phyloP scores from a whole-genome alignment of 495 filamentous ascomycete species.

The Terfezia boudieri region DNA sequence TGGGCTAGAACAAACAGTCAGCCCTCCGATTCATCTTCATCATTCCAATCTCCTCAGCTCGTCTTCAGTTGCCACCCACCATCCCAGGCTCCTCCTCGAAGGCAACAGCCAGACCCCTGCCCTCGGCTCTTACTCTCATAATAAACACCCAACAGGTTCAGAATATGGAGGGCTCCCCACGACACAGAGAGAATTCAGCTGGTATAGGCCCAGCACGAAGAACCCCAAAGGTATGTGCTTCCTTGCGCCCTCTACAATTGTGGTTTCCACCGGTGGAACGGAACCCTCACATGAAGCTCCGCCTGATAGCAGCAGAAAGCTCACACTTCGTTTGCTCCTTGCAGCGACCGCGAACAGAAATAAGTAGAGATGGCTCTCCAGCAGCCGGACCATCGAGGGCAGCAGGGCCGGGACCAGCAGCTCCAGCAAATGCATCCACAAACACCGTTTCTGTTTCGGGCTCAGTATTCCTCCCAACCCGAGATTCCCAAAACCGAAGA shows the following conservation, averaged over 20 bases:
- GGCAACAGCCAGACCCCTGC: too few relatives aligned
- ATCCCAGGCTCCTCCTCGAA: too few relatives aligned
- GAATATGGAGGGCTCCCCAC: neutral
- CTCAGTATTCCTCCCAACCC: neutral
- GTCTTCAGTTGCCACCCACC: too few relatives aligned
- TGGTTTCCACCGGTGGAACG: too few relatives aligned
- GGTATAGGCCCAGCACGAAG: neutral
- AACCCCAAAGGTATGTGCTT: neutral
- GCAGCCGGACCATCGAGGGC: constrained; percentile 4
- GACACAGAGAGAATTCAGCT: neutral
- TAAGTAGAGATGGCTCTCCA: constrained; percentile 2
- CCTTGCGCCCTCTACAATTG: too few relatives aligned
- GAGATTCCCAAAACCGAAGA: neutral
- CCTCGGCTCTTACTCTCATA: too few relatives aligned
- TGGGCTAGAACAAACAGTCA: too few relatives aligned
- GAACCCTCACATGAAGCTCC: too few relatives aligned
- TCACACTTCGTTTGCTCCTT: neutral
- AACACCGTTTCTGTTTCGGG: constrained; percentile 4
- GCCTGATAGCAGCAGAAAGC: neutral
- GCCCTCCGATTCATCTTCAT: too few relatives aligned
- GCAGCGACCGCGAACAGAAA: neutral
- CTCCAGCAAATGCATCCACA: constrained; percentile 1
- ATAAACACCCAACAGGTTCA: neutral
- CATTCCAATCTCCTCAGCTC: too few relatives aligned
- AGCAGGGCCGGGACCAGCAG: constrained; percentile 8